phyloP scores from a whole-genome alignment of 1,139 yeast genomes.

The Geotrichum histeridarum region DNA sequence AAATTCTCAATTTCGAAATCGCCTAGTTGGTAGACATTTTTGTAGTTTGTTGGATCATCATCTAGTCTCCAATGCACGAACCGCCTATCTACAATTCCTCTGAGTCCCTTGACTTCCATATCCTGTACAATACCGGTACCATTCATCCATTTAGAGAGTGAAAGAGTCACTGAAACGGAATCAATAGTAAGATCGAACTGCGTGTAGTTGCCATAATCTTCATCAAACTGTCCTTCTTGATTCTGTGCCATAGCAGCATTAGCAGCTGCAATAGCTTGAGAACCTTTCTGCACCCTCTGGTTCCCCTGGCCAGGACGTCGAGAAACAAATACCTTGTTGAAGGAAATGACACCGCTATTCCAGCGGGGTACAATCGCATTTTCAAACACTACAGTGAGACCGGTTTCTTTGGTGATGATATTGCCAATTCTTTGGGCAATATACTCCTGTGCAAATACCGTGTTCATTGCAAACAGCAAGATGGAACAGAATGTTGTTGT shows the following conservation, averaged over 20 bases:
- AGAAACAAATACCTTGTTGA: conserved; percentile 81
- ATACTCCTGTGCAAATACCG: conserved; percentile 85
- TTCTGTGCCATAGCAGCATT: conserved; percentile 27
- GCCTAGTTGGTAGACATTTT: conserved; percentile 70
- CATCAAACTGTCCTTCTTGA: conserved; percentile 35
- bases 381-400: conserved; percentile 84
- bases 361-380: conserved; percentile 93
- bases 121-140: conserved; percentile 85
- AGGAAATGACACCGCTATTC: conserved; percentile 80
- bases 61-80: conserved; percentile 78
- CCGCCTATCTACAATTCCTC: conserved; percentile 89
- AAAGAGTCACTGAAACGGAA: conserved; percentile 72
- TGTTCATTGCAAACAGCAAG: conserved; percentile 70
- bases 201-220: conserved; percentile 89
- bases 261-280: conserved; percentile 62
- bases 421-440: conserved; percentile 80
- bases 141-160: conserved; percentile 80
- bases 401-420: conserved; percentile 77
- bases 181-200: conserved; percentile 91
- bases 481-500: conserved; percentile 87
- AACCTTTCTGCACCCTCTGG: conserved; percentile 53
- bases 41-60: conserved; percentile 78
- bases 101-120: conserved; percentile 72
- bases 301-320: conserved; percentile 58
- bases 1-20: conserved; percentile 88